These are phyloP conservation scores for Mortierella sp. DNA, from an alignment of 371 early-diverging fungal species.

Conservation along the genomic window DNA sequence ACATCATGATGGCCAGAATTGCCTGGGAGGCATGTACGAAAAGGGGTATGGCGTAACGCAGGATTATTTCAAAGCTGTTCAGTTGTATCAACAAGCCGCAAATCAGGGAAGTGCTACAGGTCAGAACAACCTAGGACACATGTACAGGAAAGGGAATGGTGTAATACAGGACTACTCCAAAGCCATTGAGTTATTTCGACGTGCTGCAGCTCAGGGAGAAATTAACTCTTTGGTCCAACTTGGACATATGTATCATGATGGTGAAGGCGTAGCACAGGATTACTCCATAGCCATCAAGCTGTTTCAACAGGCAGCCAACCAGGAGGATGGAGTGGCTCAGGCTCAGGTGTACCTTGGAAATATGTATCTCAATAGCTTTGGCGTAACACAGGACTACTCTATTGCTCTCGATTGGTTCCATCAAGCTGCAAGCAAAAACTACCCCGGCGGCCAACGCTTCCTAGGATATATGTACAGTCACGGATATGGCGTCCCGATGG, in stretches of 20 bases:
- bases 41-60: neutral
- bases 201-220: neutral
- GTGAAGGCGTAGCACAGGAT: neutral
- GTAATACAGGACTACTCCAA: neutral
- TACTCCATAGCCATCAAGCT: neutral
- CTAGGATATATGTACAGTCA: neutral
- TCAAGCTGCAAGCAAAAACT: neutral
- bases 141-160: constrained; percentile 1
- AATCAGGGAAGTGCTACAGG: neutral
- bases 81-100: neutral
- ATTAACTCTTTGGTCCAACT: neutral
- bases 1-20: neutral
- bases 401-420: neutral
- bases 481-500: neutral
- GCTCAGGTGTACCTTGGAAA: neutral
- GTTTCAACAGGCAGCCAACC: neutral
- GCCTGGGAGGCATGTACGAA: neutral
- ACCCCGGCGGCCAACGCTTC: neutral
- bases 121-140: neutral
- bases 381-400: neutral
- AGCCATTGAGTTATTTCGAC: neutral
- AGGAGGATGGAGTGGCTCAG: neutral
- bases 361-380: neutral
- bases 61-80: neutral
- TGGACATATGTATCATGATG: neutral